phyloP scores from a whole-genome alignment of 257 asterid genomes.

The Prunella vulgaris region DNA sequence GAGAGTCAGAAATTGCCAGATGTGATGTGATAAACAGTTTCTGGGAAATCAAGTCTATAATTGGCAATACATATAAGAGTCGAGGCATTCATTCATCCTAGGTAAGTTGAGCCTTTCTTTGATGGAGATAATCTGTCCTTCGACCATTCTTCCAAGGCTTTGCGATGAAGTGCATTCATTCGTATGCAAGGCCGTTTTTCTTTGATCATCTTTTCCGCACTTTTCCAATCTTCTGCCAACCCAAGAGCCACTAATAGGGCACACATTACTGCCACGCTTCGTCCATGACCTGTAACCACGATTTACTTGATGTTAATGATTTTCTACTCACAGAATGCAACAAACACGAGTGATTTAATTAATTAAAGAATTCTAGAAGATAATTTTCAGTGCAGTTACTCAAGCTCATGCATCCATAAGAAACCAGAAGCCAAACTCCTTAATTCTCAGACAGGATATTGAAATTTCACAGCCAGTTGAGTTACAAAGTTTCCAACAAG shows the following conservation, averaged over 20 bases:
- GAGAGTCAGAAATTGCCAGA: neutral
- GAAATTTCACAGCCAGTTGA: neutral
- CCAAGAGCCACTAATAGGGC: slow-evolving; percentile 91
- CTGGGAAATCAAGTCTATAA: neutral
- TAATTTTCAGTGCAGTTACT: neutral
- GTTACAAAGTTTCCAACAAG: no score
- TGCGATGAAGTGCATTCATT: slow-evolving; percentile 72
- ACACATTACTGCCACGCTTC: slow-evolving; percentile 94
- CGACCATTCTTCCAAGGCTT: slow-evolving; percentile 92
- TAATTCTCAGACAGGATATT: neutral
- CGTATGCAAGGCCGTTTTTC: slow-evolving; percentile 67
- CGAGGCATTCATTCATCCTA: slow-evolving; percentile 7
- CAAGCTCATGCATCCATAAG: neutral
- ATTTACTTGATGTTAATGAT: no score
- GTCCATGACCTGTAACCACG: slow-evolving; percentile 83
- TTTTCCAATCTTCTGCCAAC: slow-evolving; percentile 86
- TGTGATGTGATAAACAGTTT: neutral
- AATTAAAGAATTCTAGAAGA: neutral
- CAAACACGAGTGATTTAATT: neutral
- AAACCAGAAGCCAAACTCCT: neutral
- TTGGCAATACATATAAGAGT: slow-evolving; percentile 11
- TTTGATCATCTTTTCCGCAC: slow-evolving; percentile 69
- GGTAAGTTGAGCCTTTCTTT: slow-evolving; percentile 28
- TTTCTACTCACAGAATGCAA: neutral
- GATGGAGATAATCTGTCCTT: slow-evolving; percentile 54